Base-by-base conservation (phyloP, 2,329 filamentous ascomycete genomes). In the Fusarium zealandicum region DNA sequence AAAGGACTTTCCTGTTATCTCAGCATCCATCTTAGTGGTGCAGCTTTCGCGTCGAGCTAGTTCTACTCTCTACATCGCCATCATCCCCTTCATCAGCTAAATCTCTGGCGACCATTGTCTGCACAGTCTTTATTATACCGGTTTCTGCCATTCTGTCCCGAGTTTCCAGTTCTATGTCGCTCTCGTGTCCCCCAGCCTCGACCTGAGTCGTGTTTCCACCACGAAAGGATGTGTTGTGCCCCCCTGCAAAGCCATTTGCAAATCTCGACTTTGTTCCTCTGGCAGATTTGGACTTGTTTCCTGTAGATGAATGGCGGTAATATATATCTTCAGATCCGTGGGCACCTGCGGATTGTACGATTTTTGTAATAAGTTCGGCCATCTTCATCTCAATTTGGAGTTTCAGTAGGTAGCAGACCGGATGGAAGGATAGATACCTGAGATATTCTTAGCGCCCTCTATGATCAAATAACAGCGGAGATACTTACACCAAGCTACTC, bases 371-470 rank as follows among this genome's bases (percentile, higher is more conserved):
- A 5, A 81, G 73, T 20, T 77, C 76, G 41, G 79, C 77, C 77
- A 81, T 81, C 13, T 72, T 73, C 75, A 81, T 78, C 51, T 81
- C 79, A 49, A 81, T 80, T 39, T 80, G 76, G 7, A 81, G 70
- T 42, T 81, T 81, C 10, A 80, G 69, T 0, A 80, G 69, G 52
- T 80, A 81, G 7, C 76, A 77, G 1, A 81, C 68, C 0, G 78
- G 77, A n/a, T 80, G 77, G n/a, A 72, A 72, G 0, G 67, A 67
- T 0, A 72, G 48, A 7, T 69, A 72, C 0, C 69, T 72, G 5
- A 3, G 0, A 3, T 0, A 3, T 1, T 20, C 16, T 66, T 25
- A 65, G 51, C 6, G 2, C 12, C 7, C 3, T 3, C 0, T 1
- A 9, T 8, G 10, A 2, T 0, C 11, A 6, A 1, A 7, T 16